Percentiles rank a stretch among this genome's conserved stretches.
Evolutionary conservation across 805 yeast species (phyloP).

Genomic region (Kluyveromyces aestuarii): DNA sequence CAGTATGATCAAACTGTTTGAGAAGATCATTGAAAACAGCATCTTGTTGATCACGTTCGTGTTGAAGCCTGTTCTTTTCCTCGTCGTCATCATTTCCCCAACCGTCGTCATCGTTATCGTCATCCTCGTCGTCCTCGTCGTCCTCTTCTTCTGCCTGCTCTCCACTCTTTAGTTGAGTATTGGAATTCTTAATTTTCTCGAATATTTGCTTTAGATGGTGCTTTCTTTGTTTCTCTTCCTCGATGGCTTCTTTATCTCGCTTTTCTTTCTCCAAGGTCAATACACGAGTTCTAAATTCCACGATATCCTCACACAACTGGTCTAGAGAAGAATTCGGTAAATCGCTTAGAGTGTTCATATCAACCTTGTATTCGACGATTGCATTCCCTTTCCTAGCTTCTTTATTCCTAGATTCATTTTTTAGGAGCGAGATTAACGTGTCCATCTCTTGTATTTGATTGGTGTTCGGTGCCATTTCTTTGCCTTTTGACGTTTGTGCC

Average conservation of each 20-base stretch:
- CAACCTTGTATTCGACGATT: conserved; percentile 17
- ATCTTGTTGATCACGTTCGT: conserved; percentile 9
- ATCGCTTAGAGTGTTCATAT: conserved; percentile 22
- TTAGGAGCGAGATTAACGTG: background rate
- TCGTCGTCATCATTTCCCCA: conserved; percentile 9
- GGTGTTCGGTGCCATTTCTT: conserved; percentile 1
- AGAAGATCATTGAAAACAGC: conserved; percentile 11
- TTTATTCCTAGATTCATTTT: background rate
- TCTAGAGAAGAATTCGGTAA: conserved; percentile 20
- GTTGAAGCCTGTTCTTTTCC: conserved; percentile 11
- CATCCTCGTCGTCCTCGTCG: conserved; percentile 2
- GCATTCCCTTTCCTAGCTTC: conserved; percentile 2
- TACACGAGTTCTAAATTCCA: conserved; percentile 48
- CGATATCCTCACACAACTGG: conserved; percentile 35
- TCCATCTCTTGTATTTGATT: background rate
- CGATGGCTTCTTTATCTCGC: conserved; percentile 33
- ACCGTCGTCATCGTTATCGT: conserved; percentile 5
- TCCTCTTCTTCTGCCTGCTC: conserved; percentile 8
- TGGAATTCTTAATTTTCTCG: conserved; percentile 18
- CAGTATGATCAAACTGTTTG: conserved; percentile 6
- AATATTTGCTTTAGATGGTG: conserved; percentile 20
- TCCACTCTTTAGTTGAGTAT: conserved; percentile 3
- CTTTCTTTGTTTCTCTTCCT: conserved; percentile 20
- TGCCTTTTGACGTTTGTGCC: conserved; percentile 6
- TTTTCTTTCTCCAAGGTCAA: conserved; percentile 43